Evolutionary conservation across 169 alveolate species (phyloP), one percentile per base, ranked within the genome.

Genomic region (Cryptosporidium felis): DNA sequence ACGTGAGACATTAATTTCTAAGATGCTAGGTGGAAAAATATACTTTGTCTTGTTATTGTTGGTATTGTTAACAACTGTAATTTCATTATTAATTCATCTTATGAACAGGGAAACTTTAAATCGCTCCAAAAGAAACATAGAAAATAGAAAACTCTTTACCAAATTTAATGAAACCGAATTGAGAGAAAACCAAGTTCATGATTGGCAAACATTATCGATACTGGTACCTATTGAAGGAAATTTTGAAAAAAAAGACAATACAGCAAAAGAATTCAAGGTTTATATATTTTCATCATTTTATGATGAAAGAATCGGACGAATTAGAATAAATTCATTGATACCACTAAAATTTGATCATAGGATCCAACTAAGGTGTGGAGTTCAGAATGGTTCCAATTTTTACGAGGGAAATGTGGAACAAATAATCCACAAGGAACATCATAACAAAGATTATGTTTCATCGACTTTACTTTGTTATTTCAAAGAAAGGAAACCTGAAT

Each of bases 351-450:
- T 40, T 41, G 32, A 56, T 53, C 40, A 34, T 5, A 16, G 42
- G n/a, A 53, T 74, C 32, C 45, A 12, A 10, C 34, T 74, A 34
- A 45, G 41, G 14, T 74, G 85, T 3, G 58, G 23, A 21, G 14
- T 74, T 21, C 10, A 21, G 8, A 10, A 8, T 1, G 58, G 34
- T 9, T 9, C 34, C 6, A 53, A 36, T 18, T 10, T 28, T 30
- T 65, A 65, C 16, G 9, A 26, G n/a, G 85, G 85, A 18, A 56
- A 18, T 49, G 38, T 45, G 5, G 14, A 38, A 5, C 32, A 28
- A 9, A 18, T 53, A 0, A 74, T 74, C 21, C 85, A 74, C 18
- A 74, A 74, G 44, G 85, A 74, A 21, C 85, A 74, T 34, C 85
- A 74, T 32, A 18, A 74, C 5, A 74, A 74, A 16, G 42, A 53